These are phyloP conservation scores for Linum tenue DNA, from an alignment of 345 rosid species.

Conservation along the genomic window DNA sequence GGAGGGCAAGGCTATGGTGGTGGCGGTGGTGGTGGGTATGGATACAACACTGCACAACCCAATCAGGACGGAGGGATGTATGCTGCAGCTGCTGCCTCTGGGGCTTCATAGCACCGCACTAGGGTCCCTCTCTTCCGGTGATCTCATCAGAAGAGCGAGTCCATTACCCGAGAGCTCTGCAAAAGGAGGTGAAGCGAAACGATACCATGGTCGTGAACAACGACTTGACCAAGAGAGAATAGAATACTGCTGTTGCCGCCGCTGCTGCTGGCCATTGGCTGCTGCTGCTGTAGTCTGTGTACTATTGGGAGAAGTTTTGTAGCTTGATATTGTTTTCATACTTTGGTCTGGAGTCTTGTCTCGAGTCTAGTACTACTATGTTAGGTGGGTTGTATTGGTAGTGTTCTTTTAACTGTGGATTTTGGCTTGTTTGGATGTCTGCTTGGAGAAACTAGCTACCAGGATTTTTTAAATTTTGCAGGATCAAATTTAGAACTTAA, in stretches of 20 bases:
- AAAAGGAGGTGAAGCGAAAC: not conserved
- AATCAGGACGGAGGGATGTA: constrained; percentile 45
- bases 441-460: no score
- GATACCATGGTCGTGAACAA: not conserved
- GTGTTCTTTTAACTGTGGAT: no score
- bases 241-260: not conserved
- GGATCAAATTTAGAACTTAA: no score
- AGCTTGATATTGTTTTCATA: not conserved
- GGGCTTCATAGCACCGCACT: constrained; percentile 37
- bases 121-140: not conserved
- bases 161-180: not conserved
- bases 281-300: not conserved
- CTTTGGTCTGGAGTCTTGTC: not conserved
- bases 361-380: not conserved
- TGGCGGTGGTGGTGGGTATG: constrained; percentile 43
- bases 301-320: not conserved
- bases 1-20: constrained; percentile 53
- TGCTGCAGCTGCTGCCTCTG: constrained; percentile 55
- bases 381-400: not conserved
- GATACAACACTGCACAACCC: constrained; percentile 33
- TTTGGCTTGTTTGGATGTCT: no score
- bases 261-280: no score
- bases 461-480: no score
- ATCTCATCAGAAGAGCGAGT: not conserved
- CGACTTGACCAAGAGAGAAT: not conserved